Evolutionary conservation across 805 yeast species (phyloP), one percentile per base, ranked within the genome.

Genomic region (Yarrowia keelungensis): DNA sequence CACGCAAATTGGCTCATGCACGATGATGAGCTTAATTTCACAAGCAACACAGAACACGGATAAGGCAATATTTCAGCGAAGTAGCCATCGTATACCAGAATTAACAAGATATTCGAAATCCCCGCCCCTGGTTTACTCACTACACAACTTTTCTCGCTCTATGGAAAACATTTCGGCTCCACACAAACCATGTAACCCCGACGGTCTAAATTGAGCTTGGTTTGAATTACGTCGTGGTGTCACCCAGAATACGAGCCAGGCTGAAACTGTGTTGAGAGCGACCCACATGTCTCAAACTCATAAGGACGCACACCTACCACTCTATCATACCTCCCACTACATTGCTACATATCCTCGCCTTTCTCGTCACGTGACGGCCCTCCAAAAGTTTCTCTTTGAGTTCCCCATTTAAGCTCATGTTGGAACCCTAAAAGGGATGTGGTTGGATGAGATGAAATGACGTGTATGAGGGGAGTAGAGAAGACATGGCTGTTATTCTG

Each of bases 381-480:
- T 16, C 58, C 22, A 16, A 51, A 51, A 51, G 32, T 51, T 51
- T 38, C 58, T 38, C 26, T 2, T 16, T 10, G 10, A 36, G 15
- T 16, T 50, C 22, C 26, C 2, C 26, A 50, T n/a, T 16, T 51
- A 51, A 12, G 32, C 32, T 51, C 11, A 1, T 51, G 19, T 5
- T 36, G 26, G n/a, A 51, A 51, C 58, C 43, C 15, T 36, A 50
- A 51, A 16, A 15, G 46, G 15, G 32, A 5, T 10, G 43, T 36
- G 32, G 38, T 32, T 50, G 56, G 56, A 49, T 49, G 53, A 42
- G 46, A 42, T 42, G 46, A 42, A 42, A 42, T 42, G 46, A 42
- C 46, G 16, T 42, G 46, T 42, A 26, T 26, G 32, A 26, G 32
- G 32, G 3, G 46, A 22, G 7, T 2, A 38, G 12, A n/a, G 46